Evolutionary conservation across 169 alveolate genomes (phyloP).

Genomic region (Plasmodium fragile): DNA sequence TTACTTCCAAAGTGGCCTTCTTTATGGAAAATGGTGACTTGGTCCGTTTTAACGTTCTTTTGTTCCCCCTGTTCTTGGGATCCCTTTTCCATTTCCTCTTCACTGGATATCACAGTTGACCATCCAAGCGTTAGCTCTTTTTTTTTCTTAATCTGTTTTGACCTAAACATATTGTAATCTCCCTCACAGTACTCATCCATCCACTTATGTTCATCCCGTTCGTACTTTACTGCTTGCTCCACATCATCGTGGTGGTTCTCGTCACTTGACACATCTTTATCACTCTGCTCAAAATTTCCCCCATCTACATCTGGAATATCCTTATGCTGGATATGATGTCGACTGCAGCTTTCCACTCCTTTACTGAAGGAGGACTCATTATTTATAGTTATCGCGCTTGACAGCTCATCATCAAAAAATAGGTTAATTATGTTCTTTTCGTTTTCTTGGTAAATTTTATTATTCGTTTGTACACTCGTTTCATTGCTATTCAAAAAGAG

Average conservation of each 20-base stretch:
- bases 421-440: constrained; percentile 45
- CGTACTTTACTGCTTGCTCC: constrained; percentile 21
- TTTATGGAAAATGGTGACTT: neutral
- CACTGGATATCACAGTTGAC: neutral
- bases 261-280: neutral
- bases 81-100: neutral
- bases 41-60: neutral
- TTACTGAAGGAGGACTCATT: constrained; percentile 23
- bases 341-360: neutral
- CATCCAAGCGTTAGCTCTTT: constrained; percentile 7
- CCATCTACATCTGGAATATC: neutral
- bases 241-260: neutral
- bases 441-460: constrained; percentile 5
- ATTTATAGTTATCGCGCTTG: constrained; percentile 61
- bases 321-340: neutral
- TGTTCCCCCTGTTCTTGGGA: neutral
- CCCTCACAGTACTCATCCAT: constrained; percentile 69
- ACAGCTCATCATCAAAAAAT: constrained; percentile 66
- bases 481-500: constrained; percentile 45
- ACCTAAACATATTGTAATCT: constrained; percentile 67
- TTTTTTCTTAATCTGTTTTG: constrained; percentile 38
- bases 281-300: neutral
- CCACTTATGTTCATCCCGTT: constrained; percentile 66
- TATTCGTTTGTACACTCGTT: constrained; percentile 26
- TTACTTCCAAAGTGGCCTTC: neutral